Percentiles rank a stretch among this genome's conserved stretches.
phyloP scores from a whole-genome alignment of 306 rosid genomes.

The Ammopiptanthus mongolicus region DNA sequence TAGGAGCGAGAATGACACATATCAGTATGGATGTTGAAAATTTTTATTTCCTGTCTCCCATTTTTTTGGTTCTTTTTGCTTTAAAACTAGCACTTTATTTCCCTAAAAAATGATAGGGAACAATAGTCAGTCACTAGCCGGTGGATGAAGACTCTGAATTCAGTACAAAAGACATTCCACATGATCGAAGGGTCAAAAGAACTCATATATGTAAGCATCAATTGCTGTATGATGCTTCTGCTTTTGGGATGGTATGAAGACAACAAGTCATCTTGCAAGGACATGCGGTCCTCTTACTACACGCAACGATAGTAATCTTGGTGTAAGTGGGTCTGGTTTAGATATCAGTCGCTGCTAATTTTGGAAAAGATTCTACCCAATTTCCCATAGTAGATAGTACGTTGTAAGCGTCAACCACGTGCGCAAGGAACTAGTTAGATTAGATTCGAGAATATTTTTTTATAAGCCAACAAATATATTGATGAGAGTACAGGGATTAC shows the following conservation, averaged over 20 bases:
- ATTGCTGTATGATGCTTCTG: background rate
- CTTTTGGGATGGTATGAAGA: background rate
- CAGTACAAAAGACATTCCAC: background rate
- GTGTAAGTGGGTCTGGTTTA: background rate
- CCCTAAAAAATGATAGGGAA: background rate
- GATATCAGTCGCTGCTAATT: background rate
- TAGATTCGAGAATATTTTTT: background rate
- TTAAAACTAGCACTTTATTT: background rate
- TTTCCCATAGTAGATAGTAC: background rate
- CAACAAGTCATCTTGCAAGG: too few species aligned
- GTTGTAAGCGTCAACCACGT: conserved; percentile 5
- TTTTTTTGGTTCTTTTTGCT: background rate
- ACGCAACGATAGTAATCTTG: background rate
- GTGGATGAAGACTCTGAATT: background rate
- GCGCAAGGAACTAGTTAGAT: background rate
- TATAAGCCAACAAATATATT: too few species aligned
- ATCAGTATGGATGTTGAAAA: too few species aligned
- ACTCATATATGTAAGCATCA: background rate
- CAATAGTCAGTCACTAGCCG: background rate
- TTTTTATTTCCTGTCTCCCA: too few species aligned
- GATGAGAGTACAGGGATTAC: too few species aligned
- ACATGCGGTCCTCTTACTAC: too few species aligned
- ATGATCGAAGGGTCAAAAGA: background rate
- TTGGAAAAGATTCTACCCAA: background rate
- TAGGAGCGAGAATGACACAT: too few species aligned